These are phyloP conservation scores for Lentinula novae-zelandiae DNA, from an alignment of 1,284 basidiomycete genomes.

Conservation along the genomic window DNA sequence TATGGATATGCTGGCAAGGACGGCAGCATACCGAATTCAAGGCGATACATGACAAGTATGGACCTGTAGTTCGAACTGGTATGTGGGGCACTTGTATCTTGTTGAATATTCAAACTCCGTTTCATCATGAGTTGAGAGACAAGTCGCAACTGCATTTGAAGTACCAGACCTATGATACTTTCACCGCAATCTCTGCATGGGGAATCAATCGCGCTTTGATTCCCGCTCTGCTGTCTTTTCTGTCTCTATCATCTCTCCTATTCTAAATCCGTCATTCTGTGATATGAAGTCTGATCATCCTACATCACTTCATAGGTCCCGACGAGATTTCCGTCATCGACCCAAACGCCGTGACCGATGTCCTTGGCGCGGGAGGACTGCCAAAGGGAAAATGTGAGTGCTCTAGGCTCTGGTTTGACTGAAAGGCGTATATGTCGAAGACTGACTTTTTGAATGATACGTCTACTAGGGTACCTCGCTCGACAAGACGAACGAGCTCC, in stretches of 20 bases:
- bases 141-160: neutral
- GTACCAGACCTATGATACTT: neutral
- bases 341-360: slow-evolving; percentile 34
- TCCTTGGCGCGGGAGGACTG: slow-evolving; percentile 44
- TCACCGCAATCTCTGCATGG: neutral
- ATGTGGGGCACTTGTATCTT: slow-evolving; percentile 9
- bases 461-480: slow-evolving; percentile 17
- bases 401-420: neutral
- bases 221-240: neutral
- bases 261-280: neutral
- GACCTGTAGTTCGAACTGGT: slow-evolving; percentile 42
- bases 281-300: neutral
- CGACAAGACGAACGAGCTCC: slow-evolving; percentile 26
- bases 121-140: neutral
- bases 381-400: slow-evolving; percentile 50
- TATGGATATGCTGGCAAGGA: slow-evolving; percentile 29
- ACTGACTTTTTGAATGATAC: neutral
- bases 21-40: slow-evolving; percentile 31
- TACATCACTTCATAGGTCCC: slow-evolving; percentile 36
- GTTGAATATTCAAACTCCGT: neutral
- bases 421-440: neutral
- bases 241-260: neutral
- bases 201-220: neutral
- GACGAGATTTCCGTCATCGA: slow-evolving; percentile 49
- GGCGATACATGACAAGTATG: slow-evolving; percentile 37